These are phyloP conservation scores for Russula compacta DNA, from an alignment of 768 basidiomycete species.

Conservation along the genomic window DNA sequence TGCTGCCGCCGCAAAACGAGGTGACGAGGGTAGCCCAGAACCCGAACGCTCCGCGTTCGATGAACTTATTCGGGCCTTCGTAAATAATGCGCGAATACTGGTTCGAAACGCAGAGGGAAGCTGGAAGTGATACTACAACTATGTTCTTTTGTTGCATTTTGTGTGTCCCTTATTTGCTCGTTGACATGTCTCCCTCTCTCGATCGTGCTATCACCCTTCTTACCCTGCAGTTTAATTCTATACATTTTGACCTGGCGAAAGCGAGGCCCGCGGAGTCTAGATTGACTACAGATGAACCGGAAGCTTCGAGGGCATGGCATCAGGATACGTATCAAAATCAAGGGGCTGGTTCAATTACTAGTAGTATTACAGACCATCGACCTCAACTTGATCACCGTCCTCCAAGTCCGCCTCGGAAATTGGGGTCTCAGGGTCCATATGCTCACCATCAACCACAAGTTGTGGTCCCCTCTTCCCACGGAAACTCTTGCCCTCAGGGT, in stretches of 20 bases:
- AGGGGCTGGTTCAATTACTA: too few species aligned
- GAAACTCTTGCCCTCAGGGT: slow-evolving; percentile 31
- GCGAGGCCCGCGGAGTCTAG: background rate
- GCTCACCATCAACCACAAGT: slow-evolving; percentile 64
- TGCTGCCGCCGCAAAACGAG: slow-evolving; percentile 59
- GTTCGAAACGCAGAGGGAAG: slow-evolving; percentile 63
- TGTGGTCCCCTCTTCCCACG: slow-evolving; percentile 33
- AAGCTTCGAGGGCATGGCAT: background rate
- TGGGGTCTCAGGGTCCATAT: slow-evolving; percentile 45
- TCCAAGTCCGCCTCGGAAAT: slow-evolving; percentile 67
- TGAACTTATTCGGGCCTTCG: slow-evolving; percentile 83
- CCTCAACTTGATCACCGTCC: slow-evolving; percentile 73
- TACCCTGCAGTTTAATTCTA: slow-evolving; percentile 9
- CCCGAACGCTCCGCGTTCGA: slow-evolving; percentile 72
- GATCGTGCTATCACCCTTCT: background rate
- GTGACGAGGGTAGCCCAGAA: slow-evolving; percentile 49
- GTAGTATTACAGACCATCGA: slow-evolving; percentile 25
- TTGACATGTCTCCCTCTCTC: background rate
- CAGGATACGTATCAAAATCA: background rate
- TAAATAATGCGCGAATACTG: slow-evolving; percentile 88
- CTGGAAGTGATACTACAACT: slow-evolving; percentile 30
- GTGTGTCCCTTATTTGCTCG: background rate
- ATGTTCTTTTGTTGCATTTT: background rate
- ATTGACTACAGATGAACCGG: background rate
- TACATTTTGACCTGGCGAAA: background rate